Conservation (phyloP, 1,284 basidiomycete species). For the Leccinum subrobustum region DNA sequence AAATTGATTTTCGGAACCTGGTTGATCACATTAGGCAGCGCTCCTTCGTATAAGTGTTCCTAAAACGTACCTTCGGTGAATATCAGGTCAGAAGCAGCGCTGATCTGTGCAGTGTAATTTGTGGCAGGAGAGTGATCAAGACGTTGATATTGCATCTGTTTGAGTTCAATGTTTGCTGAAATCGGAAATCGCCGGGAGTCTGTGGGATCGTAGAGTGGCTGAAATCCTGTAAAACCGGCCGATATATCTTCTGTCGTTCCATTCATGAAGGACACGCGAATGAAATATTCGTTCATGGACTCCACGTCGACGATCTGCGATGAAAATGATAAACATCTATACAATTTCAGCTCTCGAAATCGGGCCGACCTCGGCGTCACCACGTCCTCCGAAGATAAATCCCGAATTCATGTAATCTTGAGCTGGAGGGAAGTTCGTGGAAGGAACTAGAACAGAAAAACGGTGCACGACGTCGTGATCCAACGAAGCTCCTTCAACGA, state of each 20-base stretch:
- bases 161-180: neutral
- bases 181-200: neutral
- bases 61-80: conserved; percentile 3
- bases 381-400: neutral
- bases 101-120: conserved; percentile 6
- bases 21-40: neutral
- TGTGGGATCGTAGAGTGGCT: conserved; percentile 2
- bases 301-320: too few relatives aligned
- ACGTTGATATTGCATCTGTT: neutral
- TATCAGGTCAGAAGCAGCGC: neutral
- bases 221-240: conserved; percentile 2
- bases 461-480: conserved; percentile 5
- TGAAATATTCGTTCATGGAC: too few relatives aligned
- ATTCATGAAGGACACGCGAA: neutral
- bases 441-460: conserved; percentile 15
- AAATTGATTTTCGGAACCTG: neutral
- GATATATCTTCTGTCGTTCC: conserved; percentile 5
- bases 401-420: neutral
- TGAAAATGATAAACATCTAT: too few relatives aligned
- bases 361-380: neutral
- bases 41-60: neutral
- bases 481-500: neutral
- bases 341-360: too few relatives aligned
- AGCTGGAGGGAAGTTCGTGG: conserved; percentile 19
- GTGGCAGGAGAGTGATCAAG: neutral